Evolutionary conservation across 768 basidiomycete species (phyloP).

Genomic region (Mycena venus): DNA sequence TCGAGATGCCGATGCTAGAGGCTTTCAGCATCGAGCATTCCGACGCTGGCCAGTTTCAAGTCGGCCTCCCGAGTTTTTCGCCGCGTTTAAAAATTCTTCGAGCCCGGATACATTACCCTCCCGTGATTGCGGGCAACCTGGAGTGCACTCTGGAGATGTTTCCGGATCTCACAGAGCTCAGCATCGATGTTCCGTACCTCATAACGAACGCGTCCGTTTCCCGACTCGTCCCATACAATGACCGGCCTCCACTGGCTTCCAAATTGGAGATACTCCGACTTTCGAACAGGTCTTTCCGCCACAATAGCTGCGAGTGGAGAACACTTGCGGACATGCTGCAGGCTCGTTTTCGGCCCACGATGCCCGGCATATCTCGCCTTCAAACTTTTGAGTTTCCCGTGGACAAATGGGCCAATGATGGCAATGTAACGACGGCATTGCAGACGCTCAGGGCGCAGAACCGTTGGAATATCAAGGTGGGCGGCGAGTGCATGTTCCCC

Average conservation of each 20-base stretch:
- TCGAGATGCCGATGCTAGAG: conserved; percentile 22
- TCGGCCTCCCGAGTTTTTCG: not conserved
- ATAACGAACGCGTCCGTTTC: not conserved
- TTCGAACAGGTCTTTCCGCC: not conserved
- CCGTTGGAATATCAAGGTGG: conserved; percentile 6
- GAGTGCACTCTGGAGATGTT: not conserved
- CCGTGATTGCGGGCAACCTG: not conserved
- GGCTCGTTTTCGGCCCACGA: conserved; percentile 5
- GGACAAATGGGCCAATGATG: not conserved
- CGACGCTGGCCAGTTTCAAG: not conserved
- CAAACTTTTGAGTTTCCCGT: not conserved
- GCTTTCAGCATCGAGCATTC: not conserved
- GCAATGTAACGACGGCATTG: not conserved
- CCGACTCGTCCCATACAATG: not conserved
- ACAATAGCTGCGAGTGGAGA: conserved; percentile 6
- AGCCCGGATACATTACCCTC: not conserved
- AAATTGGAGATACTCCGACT: conserved; percentile 34
- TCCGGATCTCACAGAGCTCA: conserved; percentile 7
- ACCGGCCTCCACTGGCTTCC: not conserved
- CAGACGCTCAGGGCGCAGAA: not conserved
- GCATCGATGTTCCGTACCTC: conserved; percentile 4
- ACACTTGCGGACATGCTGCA: conserved; percentile 5
- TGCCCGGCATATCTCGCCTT: not conserved
- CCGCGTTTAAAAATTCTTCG: conserved; percentile 2
- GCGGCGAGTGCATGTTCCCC: not conserved